Conservation (phyloP, 176 grass and related monocot genomes). For the Oryza longistaminata region DNA sequence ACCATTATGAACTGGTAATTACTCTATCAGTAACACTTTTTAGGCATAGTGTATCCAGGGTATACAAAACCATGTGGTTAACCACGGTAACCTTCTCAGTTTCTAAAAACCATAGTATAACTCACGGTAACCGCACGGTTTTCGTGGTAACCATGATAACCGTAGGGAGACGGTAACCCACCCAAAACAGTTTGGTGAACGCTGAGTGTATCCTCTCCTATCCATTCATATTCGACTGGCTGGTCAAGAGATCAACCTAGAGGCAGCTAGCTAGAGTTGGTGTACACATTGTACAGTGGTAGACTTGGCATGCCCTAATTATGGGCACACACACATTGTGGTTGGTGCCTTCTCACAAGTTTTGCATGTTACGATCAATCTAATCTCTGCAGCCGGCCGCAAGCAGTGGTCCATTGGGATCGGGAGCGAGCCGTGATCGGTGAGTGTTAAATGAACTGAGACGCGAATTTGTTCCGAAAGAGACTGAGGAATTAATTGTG, state of each 20-base stretch:
- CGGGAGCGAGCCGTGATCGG: background rate
- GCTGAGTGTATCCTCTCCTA: background rate
- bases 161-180: too few species aligned
- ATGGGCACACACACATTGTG: background rate
- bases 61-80: too few species aligned
- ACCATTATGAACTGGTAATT: background rate
- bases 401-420: conserved; percentile 24
- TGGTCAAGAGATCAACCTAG: background rate
- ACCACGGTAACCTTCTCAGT: too few species aligned
- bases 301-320: background rate
- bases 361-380: background rate
- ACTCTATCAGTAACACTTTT: background rate
- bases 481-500: conserved; percentile 5
- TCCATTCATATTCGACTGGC: background rate
- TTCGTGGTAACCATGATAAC: too few species aligned
- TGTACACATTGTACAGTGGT: background rate
- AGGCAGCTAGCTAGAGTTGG: background rate
- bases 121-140: too few species aligned
- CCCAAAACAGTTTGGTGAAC: too few species aligned
- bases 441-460: background rate
- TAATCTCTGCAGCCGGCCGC: background rate
- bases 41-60: background rate
- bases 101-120: too few species aligned
- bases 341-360: background rate
- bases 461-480: conserved; percentile 4